Conservation (phyloP, 129 eudicot genomes). For the Cynara cardunculus region DNA sequence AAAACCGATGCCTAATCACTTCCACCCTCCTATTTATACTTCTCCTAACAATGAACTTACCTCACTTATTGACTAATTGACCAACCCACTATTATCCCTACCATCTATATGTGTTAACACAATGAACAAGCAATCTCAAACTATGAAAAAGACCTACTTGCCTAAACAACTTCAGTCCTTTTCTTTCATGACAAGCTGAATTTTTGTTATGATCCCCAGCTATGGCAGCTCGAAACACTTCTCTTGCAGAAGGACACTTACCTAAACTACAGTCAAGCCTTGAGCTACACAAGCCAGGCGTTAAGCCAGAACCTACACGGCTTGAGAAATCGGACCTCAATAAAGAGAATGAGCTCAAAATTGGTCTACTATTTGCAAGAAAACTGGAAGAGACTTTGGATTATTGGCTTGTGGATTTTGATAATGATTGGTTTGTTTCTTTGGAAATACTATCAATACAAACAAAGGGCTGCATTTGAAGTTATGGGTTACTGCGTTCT, state of each 20-base stretch:
- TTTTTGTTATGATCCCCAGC: constrained; percentile 45
- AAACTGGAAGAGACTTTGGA: constrained; percentile 93
- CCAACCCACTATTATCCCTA: no score
- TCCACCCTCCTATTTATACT: no score
- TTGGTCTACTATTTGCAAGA: constrained; percentile 65
- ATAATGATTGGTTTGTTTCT: constrained; percentile 72
- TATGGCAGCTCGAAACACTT: constrained; percentile 99
- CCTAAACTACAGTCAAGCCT: constrained; percentile 94
- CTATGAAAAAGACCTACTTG: neutral
- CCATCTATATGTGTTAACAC: neutral
- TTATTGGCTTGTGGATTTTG: constrained; percentile 64
- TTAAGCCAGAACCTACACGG: constrained; percentile 89
- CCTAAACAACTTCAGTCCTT: neutral
- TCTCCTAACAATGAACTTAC: no score
- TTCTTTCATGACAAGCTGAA: neutral
- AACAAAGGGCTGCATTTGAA: constrained; percentile 60
- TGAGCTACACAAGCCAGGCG: constrained; percentile 99
- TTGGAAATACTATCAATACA: constrained; percentile 89
- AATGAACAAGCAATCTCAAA: neutral
- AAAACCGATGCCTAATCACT: no score
- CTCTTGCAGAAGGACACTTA: constrained; percentile 92
- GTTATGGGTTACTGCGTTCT: constrained; percentile 95
- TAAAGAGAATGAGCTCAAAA: constrained; percentile 60
- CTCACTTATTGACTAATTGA: no score
- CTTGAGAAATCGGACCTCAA: constrained; percentile 54